Evolutionary conservation across 1,284 basidiomycete genomes (phyloP), one percentile per base, ranked within the genome.

Genomic region (Coniferiporia weirii): DNA sequence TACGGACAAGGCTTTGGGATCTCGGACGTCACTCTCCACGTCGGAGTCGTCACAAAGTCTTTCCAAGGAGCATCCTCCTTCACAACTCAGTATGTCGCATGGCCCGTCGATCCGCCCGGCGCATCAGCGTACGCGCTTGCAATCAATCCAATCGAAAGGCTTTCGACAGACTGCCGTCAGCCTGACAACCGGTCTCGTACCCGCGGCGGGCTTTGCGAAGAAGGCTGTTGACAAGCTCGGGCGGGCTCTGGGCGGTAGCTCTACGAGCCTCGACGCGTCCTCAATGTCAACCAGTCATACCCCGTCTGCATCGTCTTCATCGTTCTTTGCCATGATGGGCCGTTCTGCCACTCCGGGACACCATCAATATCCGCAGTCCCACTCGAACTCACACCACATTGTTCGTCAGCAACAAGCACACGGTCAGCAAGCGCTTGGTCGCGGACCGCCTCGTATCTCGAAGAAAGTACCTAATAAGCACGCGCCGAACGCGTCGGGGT

Each of bases 191-290:
- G 79, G 83, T 43, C 75, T 88, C 57, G 83, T 81, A 1, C 84
- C 85, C 38, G 84, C 85, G 32, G 88, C 87, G 0, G 75, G 74
- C 6, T 69, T 77, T 51, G 75, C 74, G 17, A 85, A 84, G 65
- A 80, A 84, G 62, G 87, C 88, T 2, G 86, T 87, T 4, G 87
- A 89, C 72, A 85, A 81, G 69, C 83, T 91, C 73, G 83, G 84
- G 51, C 79, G 82, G 54, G 82, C 82, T 43, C 82, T 78, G 75
- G 81, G 79, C 35, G 56, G 56, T 46, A 58, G 56, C 32, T 19
- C 56, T 17, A 45, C 56, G 12, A 57, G 80, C 54, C 73, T 75
- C 60, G 75, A 19, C 67, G 64, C 36, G 66, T 69, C 62, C 72
- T 76, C 47, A 71, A 72, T 12, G 71, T 72, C 9, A 69, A 73